Evolutionary conservation across 2,329 filamentous ascomycete species (phyloP).

Genomic region (Aplosporella prunicola): DNA sequence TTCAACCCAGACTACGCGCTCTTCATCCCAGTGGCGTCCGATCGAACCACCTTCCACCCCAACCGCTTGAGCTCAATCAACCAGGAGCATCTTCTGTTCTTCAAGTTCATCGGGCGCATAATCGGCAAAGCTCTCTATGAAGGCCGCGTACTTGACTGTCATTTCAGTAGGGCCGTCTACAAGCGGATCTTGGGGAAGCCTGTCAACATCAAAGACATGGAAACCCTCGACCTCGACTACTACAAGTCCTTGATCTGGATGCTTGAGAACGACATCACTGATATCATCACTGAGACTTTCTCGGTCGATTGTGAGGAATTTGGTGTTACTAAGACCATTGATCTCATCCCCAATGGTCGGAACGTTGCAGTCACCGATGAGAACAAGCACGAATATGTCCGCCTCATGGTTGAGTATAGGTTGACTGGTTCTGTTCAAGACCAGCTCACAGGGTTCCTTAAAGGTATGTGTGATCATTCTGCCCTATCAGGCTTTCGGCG

Average conservation of each 20-base stretch:
- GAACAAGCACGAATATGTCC: constrained; percentile 97
- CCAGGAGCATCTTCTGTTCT: constrained; percentile 91
- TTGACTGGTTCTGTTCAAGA: constrained; percentile 86
- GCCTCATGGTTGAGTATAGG: constrained; percentile 87
- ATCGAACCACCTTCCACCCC: constrained; percentile 96
- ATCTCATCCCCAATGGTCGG: constrained; percentile 77
- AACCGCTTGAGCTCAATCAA: constrained; percentile 93
- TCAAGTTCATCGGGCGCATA: constrained; percentile 98
- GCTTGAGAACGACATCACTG: constrained; percentile 95
- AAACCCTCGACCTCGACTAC: constrained; percentile 95
- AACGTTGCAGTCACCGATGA: constrained; percentile 93
- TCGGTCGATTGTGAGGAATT: constrained; percentile 91
- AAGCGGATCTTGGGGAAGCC: constrained; percentile 92
- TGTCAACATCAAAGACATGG: constrained; percentile 98
- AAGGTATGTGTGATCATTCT: constrained; percentile 32
- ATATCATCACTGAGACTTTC: constrained; percentile 94
- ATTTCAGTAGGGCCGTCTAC: constrained; percentile 98
- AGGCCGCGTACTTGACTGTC: constrained; percentile 88
- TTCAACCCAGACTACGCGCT: constrained; percentile 97
- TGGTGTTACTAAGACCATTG: constrained; percentile 76
- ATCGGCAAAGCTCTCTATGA: constrained; percentile 98
- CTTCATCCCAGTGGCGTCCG: constrained; percentile 92
- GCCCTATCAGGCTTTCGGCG: background rate
- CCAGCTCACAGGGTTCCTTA: constrained; percentile 87
- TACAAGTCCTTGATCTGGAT: constrained; percentile 99